Conservation (phyloP, 805 yeast genomes). For the Cyberlindnera amylophila region DNA sequence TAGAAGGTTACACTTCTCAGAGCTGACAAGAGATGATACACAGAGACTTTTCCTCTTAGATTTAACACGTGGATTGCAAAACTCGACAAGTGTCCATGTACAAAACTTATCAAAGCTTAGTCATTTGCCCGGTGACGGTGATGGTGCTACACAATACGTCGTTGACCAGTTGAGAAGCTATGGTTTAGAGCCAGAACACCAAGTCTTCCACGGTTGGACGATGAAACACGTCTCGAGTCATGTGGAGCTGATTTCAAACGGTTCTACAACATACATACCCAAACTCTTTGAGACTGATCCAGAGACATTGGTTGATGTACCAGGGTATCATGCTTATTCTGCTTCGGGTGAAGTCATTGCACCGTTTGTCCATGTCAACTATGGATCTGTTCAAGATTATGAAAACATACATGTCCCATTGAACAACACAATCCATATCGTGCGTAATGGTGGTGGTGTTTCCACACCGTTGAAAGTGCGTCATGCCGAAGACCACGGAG, state of each 20-base stretch:
- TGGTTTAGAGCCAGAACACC: slow-evolving; percentile 48
- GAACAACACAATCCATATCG: slow-evolving; percentile 54
- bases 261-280: slow-evolving; percentile 41
- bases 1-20: slow-evolving; percentile 65
- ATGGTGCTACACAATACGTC: slow-evolving; percentile 46
- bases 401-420: slow-evolving; percentile 41
- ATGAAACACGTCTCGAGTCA: slow-evolving; percentile 47
- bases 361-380: slow-evolving; percentile 54
- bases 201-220: slow-evolving; percentile 54
- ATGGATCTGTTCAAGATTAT: slow-evolving; percentile 57
- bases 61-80: slow-evolving; percentile 27
- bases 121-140: slow-evolving; percentile 29
- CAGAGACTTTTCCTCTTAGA: slow-evolving; percentile 54
- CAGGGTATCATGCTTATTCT: slow-evolving; percentile 61
- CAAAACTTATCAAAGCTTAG: slow-evolving; percentile 17
- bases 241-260: slow-evolving; percentile 34
- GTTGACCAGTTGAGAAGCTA: slow-evolving; percentile 43
- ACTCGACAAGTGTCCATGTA: slow-evolving; percentile 31
- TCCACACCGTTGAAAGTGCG: slow-evolving; percentile 55
- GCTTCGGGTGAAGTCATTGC: slow-evolving; percentile 59
- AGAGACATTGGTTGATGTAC: slow-evolving; percentile 44
- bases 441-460: slow-evolving; percentile 49
- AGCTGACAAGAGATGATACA: slow-evolving; percentile 63
- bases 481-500: slow-evolving; percentile 61
- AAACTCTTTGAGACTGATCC: slow-evolving; percentile 42